Conservation (phyloP, 1,139 yeast genomes). For the Taiozyma sp. region DNA sequence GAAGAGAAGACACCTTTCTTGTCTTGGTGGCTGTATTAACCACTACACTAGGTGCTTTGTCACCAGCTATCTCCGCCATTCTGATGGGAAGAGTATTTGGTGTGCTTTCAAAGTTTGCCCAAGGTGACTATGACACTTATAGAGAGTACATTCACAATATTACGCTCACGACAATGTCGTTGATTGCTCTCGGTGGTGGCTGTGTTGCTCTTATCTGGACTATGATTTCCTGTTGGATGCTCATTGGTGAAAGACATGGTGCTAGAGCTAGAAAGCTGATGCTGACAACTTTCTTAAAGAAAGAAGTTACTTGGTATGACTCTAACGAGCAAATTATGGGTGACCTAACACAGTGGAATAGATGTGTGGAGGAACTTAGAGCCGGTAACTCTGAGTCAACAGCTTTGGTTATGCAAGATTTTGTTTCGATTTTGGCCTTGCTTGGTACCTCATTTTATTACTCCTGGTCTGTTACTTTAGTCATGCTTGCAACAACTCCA, state of each 20-base stretch:
- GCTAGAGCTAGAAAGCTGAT: conserved; percentile 46
- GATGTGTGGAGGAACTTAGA: conserved; percentile 78
- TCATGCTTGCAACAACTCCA: conserved; percentile 71
- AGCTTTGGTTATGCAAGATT: conserved; percentile 50
- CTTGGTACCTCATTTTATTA: conserved; percentile 65
- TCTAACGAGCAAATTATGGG: conserved; percentile 51
- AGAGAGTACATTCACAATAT: conserved; percentile 39
- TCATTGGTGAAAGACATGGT: conserved; percentile 71
- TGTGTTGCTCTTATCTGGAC: conserved; percentile 49
- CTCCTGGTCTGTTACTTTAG: conserved; percentile 81
- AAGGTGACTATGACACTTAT: conserved; percentile 27
- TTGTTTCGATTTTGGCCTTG: conserved; percentile 50
- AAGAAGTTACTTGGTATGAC: conserved; percentile 59
- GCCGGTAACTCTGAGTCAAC: conserved; percentile 65
- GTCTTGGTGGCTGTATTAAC: conserved; percentile 12
- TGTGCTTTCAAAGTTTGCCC: conserved; percentile 37
- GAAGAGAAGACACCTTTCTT: conserved; percentile 9
- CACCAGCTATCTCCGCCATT: conserved; percentile 61
- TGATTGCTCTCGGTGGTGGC: conserved; percentile 55
- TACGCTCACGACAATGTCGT: conserved; percentile 44
- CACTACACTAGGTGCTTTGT: conserved; percentile 41
- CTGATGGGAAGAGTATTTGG: conserved; percentile 63
- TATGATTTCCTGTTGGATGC: conserved; percentile 60
- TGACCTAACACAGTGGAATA: conserved; percentile 55
- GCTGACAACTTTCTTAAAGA: conserved; percentile 33